Evolutionary conservation across 768 basidiomycete species (phyloP), one percentile per base, ranked within the genome.

Genomic region (Crucibulum laeve): DNA sequence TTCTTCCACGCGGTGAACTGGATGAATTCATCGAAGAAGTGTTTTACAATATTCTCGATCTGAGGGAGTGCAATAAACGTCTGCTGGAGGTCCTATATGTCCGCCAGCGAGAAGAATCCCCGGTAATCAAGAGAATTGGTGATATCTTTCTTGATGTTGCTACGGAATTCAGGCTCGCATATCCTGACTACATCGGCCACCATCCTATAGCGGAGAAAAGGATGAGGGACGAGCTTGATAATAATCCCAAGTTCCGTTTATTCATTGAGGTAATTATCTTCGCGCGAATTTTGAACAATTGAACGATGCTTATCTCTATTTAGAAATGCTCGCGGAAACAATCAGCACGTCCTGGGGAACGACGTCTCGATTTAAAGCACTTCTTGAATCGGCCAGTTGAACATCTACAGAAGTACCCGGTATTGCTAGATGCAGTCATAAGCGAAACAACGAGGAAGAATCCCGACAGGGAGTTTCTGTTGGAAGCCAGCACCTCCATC

Each of bases 101-200:
- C 25, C 79, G 92, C 22, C 91, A 96, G 58, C 84, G 65, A 52
- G 93, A 96, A 59, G 85, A 94, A 51, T 76, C 77, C 1, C 87
- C 87, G 0, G 73, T 96, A 34, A 87, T 97, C 25, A 78, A 83
- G 48, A 76, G 76, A 43, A 87, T 97, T 14, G 94, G 95, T 0
- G 92, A 96, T 57, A 79, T 96, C 30, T 88, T 96, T 56, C 65
- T 96, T 26, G 80, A 83, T 13, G 84, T 87, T 0, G 93, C 93
- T 0, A 82, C 88, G 3, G 88, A 93, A 52, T 96, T 96, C 64
- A 77, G 87, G 37, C 70, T 79, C 5, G 81, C 84, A 2, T 98
- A 98, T 59, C 88, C 91, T 1, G 73, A 71, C 4, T 96, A 94
- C 50, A 74, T 90, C n/a, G 90, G 88, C 3, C 83, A 87, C 56